Base-by-base conservation (phyloP, 139 green algal species). In the Ettlia oleoabundans region DNA sequence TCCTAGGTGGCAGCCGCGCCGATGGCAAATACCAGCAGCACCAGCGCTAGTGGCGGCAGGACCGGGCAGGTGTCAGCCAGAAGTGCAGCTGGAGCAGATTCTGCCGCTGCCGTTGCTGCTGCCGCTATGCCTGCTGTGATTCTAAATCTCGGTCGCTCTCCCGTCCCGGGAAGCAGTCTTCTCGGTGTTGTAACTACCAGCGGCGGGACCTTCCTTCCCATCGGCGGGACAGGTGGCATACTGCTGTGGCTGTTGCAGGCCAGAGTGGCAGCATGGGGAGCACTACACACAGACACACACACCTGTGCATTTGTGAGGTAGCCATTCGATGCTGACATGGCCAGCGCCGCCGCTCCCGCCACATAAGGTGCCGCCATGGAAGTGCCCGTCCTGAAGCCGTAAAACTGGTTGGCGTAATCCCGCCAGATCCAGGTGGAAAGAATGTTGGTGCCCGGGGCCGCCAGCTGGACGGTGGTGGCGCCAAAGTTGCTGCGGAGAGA, bases 341-440 rank as follows among this genome's bases (percentile, higher is more conserved):
- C 72, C 55, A 96, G 83, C 3, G 87, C 87, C 0, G 90, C 89
- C 2, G 87, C 83, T 1, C 87, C 92, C 2, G 88, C 86, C 1
- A 96, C 89, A 18, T 79, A 78, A 8, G 88, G 89, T 40, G 77
- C 71, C 9, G 86, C 83, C 86, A 89, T 89, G 35, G 81, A 88
- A 19, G 86, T 89, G 26, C 86, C 86, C 10, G 69, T 71, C 26
- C 21, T 5, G 5, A 65, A 9, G 55, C 18, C 55, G 21, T 65
- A 65, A 28, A 32, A n/a, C 55, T 65, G 55, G 18, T 22, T 22
- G 18, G 9, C 30, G 55, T 65, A 65, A 5, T 65, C 21, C 2
- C 18, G 38, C 2, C 26, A 24, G 24, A 55, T 65, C 53, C 55
- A 81, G 7, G 83, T 87, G 32, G 76, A 84, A 24, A 87, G 37